Evolutionary conservation across 1,139 yeast species (phyloP).

Genomic region (Debaryomyces nepalensis): DNA sequence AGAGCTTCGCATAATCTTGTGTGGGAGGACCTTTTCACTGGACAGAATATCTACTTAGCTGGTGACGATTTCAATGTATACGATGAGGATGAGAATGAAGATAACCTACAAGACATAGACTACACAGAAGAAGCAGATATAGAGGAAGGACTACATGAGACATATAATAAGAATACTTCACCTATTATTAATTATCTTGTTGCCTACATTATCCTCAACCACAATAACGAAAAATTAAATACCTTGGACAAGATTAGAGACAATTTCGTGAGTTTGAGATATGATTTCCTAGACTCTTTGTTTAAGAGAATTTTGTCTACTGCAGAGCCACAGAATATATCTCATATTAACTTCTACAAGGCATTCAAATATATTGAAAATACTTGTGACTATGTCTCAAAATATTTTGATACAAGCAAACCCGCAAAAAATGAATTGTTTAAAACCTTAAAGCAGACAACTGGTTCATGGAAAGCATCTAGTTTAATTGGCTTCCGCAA

Average conservation of each 20-base stretch:
- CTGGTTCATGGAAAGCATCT: slow-evolving; percentile 35
- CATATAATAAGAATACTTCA: slow-evolving; percentile 27
- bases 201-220: slow-evolving; percentile 37
- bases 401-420: slow-evolving; percentile 26
- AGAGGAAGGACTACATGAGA: slow-evolving; percentile 10
- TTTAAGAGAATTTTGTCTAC: slow-evolving; percentile 17
- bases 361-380: slow-evolving; percentile 41
- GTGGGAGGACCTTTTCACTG: slow-evolving; percentile 15
- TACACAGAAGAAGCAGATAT: slow-evolving; percentile 7
- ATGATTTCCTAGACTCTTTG: slow-evolving; percentile 23
- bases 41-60: slow-evolving; percentile 12
- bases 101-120: slow-evolving; percentile 12
- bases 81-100: slow-evolving; percentile 23
- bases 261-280: slow-evolving; percentile 33
- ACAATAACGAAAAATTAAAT: slow-evolving; percentile 22
- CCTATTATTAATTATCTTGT: slow-evolving; percentile 42
- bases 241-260: slow-evolving; percentile 27
- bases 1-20: slow-evolving; percentile 21
- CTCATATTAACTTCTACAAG: slow-evolving; percentile 30
- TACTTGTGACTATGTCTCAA: slow-evolving; percentile 33
- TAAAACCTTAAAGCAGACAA: slow-evolving; percentile 23
- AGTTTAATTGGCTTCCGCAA: slow-evolving; percentile 34
- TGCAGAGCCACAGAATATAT: slow-evolving; percentile 2
- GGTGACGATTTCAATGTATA: slow-evolving; percentile 24
- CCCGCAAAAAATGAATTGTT: slow-evolving; percentile 26